Conservation (phyloP, 2,329 filamentous ascomycete genomes). For the Dendrostoma leiphaemia region DNA sequence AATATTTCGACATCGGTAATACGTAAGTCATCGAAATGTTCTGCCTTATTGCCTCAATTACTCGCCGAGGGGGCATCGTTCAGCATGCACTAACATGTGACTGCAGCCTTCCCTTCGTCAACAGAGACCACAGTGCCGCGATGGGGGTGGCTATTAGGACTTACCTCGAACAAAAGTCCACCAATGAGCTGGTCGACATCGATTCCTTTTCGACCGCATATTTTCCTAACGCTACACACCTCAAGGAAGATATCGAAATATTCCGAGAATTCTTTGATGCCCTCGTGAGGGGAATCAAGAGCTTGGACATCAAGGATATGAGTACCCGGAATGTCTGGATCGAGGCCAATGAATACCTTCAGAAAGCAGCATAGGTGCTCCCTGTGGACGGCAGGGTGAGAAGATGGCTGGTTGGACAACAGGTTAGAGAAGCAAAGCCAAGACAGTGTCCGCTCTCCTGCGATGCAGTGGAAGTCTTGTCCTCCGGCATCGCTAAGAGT, state of each 20-base stretch:
- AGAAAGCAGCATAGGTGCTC: conserved; percentile 29
- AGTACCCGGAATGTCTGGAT: conserved; percentile 52
- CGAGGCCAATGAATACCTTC: conserved; percentile 53
- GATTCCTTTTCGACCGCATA: conserved; percentile 21
- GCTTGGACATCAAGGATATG: conserved; percentile 47
- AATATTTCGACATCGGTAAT: conserved; percentile 67
- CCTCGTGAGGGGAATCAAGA: conserved; percentile 55
- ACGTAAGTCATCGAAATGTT: conserved; percentile 51
- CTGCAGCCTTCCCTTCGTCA: conserved; percentile 16
- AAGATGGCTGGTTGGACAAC: not conserved
- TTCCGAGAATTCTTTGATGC: conserved; percentile 58
- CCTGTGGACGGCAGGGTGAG: not conserved
- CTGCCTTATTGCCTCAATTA: not conserved
- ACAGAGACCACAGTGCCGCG: conserved; percentile 16
- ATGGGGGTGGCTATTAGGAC: conserved; percentile 19
- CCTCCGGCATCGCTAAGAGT: no score
- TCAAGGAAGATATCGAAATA: conserved; percentile 58
- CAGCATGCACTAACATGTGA: conserved; percentile 20
- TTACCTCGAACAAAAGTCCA: conserved; percentile 14
- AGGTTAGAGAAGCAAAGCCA: no score
- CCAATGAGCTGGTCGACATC: conserved; percentile 23
- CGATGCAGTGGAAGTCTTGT: no score
- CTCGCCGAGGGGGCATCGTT: not conserved
- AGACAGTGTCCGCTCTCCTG: no score
- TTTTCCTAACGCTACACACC: conserved; percentile 56